These are phyloP conservation scores for Alternaria gansuensis DNA, from an alignment of 2,329 filamentous ascomycete genomes.

Conservation along the genomic window DNA sequence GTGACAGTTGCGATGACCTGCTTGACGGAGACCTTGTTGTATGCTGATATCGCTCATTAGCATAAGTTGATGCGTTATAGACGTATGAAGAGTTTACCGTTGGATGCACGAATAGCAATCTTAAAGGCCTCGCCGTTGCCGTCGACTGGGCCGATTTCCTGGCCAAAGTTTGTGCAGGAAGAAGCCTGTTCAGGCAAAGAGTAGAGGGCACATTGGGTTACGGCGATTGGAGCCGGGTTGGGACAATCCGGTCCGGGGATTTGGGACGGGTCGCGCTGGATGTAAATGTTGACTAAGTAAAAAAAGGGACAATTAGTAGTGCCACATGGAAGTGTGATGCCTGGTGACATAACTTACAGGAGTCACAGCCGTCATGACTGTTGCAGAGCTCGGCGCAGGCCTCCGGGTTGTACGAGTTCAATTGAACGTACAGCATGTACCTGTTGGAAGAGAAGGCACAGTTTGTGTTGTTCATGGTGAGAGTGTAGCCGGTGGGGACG, in stretches of 20 bases:
- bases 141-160: constrained; percentile 22
- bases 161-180: constrained; percentile 23
- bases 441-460: constrained; percentile 16
- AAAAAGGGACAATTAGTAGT: neutral
- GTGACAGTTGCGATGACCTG: neutral
- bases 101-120: constrained; percentile 24
- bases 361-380: constrained; percentile 9
- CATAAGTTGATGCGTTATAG: too few relatives aligned
- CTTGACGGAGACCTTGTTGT: constrained; percentile 9
- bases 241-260: constrained; percentile 24
- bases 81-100: constrained; percentile 21
- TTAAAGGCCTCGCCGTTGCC: constrained; percentile 20
- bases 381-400: constrained; percentile 21
- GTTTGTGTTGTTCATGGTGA: constrained; percentile 6
- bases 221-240: constrained; percentile 25
- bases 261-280: constrained; percentile 25
- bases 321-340: too few relatives aligned
- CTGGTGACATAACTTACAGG: constrained; percentile 11
- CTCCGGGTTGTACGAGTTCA: constrained; percentile 17
- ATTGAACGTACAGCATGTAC: constrained; percentile 14
- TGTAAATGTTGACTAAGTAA: constrained; percentile 35
- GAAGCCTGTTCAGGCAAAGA: constrained; percentile 2
- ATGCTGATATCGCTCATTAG: neutral
- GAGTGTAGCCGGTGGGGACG: constrained; percentile 15
- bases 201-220: constrained; percentile 29